phyloP scores from a whole-genome alignment of 257 asterid genomes.

The Paraleonurus japonicus region DNA sequence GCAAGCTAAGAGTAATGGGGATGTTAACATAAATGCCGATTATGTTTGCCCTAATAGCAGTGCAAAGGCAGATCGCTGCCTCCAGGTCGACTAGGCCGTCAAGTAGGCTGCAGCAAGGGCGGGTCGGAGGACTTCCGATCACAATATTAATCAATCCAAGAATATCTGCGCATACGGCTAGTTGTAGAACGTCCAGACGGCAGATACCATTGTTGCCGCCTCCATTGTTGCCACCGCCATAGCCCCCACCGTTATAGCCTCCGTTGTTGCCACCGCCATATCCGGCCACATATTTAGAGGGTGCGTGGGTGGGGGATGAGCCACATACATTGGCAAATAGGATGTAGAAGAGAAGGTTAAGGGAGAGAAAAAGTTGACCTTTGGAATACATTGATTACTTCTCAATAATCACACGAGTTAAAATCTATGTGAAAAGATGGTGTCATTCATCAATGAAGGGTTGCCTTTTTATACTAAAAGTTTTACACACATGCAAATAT shows the following conservation, averaged over 20 bases:
- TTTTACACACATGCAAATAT: neutral
- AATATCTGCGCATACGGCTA: neutral
- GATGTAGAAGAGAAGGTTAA: neutral
- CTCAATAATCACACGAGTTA: neutral
- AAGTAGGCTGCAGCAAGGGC: constrained; percentile 40
- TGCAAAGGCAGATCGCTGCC: constrained; percentile 42
- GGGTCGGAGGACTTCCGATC: constrained; percentile 33
- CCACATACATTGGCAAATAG: neutral
- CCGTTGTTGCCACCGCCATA: neutral
- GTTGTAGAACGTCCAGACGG: neutral
- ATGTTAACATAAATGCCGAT: constrained; percentile 31
- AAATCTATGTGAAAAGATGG: neutral
- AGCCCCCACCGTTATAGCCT: neutral
- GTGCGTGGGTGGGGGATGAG: neutral
- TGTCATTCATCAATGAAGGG: neutral
- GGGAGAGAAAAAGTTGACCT: neutral
- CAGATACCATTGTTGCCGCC: neutral
- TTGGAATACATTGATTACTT: neutral
- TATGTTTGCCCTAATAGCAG: constrained; percentile 35
- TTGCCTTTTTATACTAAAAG: neutral
- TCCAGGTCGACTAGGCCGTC: constrained; percentile 37
- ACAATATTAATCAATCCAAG: neutral
- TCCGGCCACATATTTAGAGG: neutral
- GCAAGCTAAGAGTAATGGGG: constrained; percentile 35
- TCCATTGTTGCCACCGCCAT: neutral